These are phyloP conservation scores for Pezicula rhizophila DNA, from an alignment of 2,329 filamentous ascomycete species.

Conservation along the genomic window DNA sequence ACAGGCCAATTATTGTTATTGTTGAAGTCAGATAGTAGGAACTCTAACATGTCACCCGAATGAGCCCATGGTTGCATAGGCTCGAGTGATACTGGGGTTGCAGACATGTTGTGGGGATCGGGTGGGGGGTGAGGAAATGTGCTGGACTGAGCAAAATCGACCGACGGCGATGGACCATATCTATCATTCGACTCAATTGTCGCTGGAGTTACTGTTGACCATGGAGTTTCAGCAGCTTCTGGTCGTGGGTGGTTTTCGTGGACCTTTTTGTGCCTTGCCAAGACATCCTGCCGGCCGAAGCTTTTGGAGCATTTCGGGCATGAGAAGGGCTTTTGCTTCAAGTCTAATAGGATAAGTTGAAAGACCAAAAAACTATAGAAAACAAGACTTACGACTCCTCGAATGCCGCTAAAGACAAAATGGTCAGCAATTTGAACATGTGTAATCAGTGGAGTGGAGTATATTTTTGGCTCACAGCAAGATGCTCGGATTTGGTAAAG, in stretches of 20 bases:
- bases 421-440: background rate
- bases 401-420: background rate
- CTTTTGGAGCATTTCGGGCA: slow-evolving; percentile 32
- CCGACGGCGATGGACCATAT: background rate
- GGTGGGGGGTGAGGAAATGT: background rate
- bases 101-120: background rate
- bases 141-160: background rate
- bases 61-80: slow-evolving; percentile 1
- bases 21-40: slow-evolving; percentile 4
- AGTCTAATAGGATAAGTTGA: background rate
- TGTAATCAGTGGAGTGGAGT: background rate
- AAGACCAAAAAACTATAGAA: background rate
- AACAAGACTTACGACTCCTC: background rate
- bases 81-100: slow-evolving; percentile 18
- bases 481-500: slow-evolving; percentile 7
- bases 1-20: slow-evolving; percentile 4
- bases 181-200: background rate
- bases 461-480: slow-evolving; percentile 5
- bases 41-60: slow-evolving; percentile 5
- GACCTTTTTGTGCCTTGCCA: slow-evolving; percentile 35
- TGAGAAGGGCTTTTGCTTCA: slow-evolving; percentile 25
- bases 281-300: slow-evolving; percentile 36
- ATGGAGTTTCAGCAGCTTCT: slow-evolving; percentile 13
- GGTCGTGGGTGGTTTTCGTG: slow-evolving; percentile 14
- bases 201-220: slow-evolving; percentile 11